Conservation (phyloP, 768 basidiomycete species). For the Suillus subluteus region DNA sequence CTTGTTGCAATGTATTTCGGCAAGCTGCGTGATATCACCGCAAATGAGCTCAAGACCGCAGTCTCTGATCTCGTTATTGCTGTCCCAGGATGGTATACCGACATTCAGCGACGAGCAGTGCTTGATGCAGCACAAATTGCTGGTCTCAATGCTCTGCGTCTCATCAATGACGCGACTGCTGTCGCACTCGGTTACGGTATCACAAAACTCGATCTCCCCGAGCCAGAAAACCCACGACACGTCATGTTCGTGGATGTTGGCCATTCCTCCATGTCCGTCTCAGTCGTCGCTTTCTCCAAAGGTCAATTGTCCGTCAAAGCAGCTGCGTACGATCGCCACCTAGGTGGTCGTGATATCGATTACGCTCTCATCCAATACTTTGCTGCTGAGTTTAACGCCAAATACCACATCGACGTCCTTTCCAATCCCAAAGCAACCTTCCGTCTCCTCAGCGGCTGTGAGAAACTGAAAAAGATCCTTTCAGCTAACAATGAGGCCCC, state of each 20-base stretch:
- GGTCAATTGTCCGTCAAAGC: slow-evolving; percentile 87
- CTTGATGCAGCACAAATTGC: slow-evolving; percentile 90
- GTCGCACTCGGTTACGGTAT: slow-evolving; percentile 97
- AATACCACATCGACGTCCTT: slow-evolving; percentile 97
- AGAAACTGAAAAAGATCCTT: slow-evolving; percentile 94
- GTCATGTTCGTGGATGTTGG: slow-evolving; percentile 96
- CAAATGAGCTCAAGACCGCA: slow-evolving; percentile 80
- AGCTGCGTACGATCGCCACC: slow-evolving; percentile 89
- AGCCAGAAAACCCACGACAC: slow-evolving; percentile 77
- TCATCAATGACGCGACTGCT: slow-evolving; percentile 98
- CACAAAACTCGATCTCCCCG: slow-evolving; percentile 96
- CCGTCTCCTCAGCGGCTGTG: slow-evolving; percentile 86
- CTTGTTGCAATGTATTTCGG: slow-evolving; percentile 89
- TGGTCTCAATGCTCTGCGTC: slow-evolving; percentile 86
- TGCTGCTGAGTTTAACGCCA: slow-evolving; percentile 88
- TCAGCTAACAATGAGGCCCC: slow-evolving; percentile 92
- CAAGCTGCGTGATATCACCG: slow-evolving; percentile 87
- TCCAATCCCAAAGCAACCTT: slow-evolving; percentile 90
- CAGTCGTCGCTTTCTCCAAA: slow-evolving; percentile 92
- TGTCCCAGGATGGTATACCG: slow-evolving; percentile 96
- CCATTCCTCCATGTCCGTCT: slow-evolving; percentile 86
- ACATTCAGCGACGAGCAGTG: slow-evolving; percentile 87
- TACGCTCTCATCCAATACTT: slow-evolving; percentile 89
- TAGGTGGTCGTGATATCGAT: slow-evolving; percentile 97
- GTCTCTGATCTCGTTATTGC: slow-evolving; percentile 95